Evolutionary conservation across 129 eudicot species (phyloP).

Genomic region (Flaveria linearis): DNA sequence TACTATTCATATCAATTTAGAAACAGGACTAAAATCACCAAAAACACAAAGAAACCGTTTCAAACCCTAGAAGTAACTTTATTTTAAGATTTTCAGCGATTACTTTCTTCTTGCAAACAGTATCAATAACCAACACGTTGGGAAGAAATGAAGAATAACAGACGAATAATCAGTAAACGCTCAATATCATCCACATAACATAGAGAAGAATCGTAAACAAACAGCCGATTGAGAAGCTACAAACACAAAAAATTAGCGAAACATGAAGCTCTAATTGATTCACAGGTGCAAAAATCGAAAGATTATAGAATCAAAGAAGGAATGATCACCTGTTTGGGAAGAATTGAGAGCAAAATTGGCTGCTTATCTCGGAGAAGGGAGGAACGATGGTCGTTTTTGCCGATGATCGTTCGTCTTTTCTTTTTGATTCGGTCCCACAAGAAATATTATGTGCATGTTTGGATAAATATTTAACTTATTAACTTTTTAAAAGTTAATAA

Average conservation of each 20-base stretch:
- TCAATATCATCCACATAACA: too few species aligned
- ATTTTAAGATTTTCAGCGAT: background rate
- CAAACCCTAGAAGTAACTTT: constrained; percentile 25
- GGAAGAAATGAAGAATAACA: background rate
- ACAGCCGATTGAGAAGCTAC: background rate
- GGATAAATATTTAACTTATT: too few species aligned
- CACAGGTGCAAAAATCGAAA: constrained; percentile 6
- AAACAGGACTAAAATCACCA: background rate
- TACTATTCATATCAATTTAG: background rate
- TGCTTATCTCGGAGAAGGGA: constrained; percentile 18
- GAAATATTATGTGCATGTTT: background rate
- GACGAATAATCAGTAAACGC: background rate
- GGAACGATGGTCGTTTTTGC: constrained; percentile 21
- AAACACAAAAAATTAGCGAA: constrained; percentile 12
- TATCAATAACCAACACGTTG: constrained; percentile 3
- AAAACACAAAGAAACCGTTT: constrained; percentile 8
- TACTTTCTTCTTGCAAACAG: constrained; percentile 17
- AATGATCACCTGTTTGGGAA: constrained; percentile 12
- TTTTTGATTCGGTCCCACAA: background rate
- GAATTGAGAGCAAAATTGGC: constrained; percentile 14
- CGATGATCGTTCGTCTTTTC: constrained; percentile 16
- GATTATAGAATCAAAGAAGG: background rate
- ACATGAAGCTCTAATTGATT: background rate
- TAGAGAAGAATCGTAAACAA: constrained; percentile 20
- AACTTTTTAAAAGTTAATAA: too few species aligned